A percentile compares a stretch with the other conserved stretches of the same genome.
Conservation (phyloP, 352 stramenopile genomes). For the Globisporangium irregulare region DNA sequence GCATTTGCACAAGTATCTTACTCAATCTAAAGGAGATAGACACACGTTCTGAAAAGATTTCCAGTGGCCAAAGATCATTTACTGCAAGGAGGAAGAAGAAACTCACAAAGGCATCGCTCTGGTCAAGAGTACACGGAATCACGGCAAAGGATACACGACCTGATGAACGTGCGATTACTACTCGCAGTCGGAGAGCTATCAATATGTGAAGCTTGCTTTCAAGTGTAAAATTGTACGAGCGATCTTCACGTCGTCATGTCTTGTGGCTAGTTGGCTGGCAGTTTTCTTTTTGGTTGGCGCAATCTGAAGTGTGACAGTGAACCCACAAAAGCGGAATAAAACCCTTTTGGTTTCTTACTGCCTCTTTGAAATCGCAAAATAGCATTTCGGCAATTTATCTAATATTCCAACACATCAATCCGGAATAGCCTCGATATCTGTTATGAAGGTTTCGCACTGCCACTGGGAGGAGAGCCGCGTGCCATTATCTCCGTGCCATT, state of each 20-base stretch:
- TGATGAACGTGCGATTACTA: not conserved
- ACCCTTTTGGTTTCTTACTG: not conserved
- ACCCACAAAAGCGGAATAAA: not conserved
- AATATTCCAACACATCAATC: no score
- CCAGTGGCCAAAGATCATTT: not conserved
- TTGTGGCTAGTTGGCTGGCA: not conserved
- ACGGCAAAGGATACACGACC: not conserved
- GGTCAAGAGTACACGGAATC: not conserved
- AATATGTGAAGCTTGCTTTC: no score
- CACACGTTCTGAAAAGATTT: not conserved
- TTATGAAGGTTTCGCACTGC: not conserved
- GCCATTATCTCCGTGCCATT: not conserved
- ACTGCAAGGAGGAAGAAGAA: not conserved
- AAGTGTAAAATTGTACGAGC: no score
- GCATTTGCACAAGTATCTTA: not conserved
- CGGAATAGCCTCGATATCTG: not conserved
- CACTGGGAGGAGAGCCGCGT: no score
- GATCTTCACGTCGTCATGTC: no score
- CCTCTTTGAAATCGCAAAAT: not conserved
- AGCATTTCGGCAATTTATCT: not conserved
- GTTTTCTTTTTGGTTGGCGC: not conserved
- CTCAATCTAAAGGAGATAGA: not conserved
- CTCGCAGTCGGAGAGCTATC: no score
- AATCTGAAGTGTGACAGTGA: not conserved
- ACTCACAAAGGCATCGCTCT: not conserved